Evolutionary conservation across 2,329 filamentous ascomycete species (phyloP), one percentile per base, ranked within the genome.

Genomic region (Penicillium paneum): DNA sequence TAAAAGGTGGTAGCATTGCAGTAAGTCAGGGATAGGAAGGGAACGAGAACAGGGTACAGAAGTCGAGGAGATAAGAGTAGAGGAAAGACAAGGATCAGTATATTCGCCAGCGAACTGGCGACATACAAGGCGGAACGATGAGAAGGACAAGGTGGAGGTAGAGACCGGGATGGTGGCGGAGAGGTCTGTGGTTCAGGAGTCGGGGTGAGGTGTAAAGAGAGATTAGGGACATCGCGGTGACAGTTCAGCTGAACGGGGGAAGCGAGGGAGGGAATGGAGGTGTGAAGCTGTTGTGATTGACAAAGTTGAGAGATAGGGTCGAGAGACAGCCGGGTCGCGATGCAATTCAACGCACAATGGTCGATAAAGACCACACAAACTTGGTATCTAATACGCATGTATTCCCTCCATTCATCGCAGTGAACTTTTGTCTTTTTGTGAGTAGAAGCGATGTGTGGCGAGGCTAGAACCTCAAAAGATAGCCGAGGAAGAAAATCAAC

Each of bases 311-410:
- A 44, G 48, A 32, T 21, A 43, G 43, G 54, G 44, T 42, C 54
- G 46, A 51, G 42, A 45, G 55, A 51, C 45, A 47, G 55, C 49
- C 55, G 57, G 53, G 47, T 57, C 58, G 58, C 51, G 54, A 47
- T 61, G 59, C 60, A 62, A 40, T 61, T 60, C 52, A 55, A 55
- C 49, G 59, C 48, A 56, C 56, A 50, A 51, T 46, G 52, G 59
- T 55, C 59, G 24, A 45, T 43, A 31, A 57, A 49, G 57, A 54
- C 57, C 57, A 56, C 45, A 57, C 58, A 55, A 53, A 55, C 54
- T 53, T 63, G 60, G 60, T 65, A 64, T 64, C 63, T 62, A 55
- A 61, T 57, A 65, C 45, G 52, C 60, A 62, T 53, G 57, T 53
- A 21, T 43, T 34, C 56, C 56, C 39, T 39, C 50, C 54, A 55